Conservation (phyloP, 2,329 filamentous ascomycete genomes). For the Fusarium brachygibbosum region DNA sequence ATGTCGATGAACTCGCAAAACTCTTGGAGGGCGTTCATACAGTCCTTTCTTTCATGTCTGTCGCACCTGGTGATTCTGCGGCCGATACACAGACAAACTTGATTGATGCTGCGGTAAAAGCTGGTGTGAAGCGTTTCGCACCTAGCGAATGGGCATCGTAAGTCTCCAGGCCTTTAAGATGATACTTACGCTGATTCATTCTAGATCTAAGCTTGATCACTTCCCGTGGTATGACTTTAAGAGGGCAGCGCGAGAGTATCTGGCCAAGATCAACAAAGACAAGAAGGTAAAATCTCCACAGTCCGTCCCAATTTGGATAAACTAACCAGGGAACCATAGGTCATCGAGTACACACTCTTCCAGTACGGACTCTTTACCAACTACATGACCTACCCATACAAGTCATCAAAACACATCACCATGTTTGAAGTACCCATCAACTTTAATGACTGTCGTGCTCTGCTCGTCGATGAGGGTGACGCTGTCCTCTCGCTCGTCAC, state of each 20-base stretch:
- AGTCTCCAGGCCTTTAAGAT: background rate
- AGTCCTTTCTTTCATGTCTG: slow-evolving; percentile 65
- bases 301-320: fast-evolving
- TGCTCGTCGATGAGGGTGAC: slow-evolving; percentile 59
- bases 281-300: slow-evolving; percentile 51
- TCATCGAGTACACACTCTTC: slow-evolving; percentile 69
- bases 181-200: background rate
- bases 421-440: slow-evolving; percentile 57
- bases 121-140: slow-evolving; percentile 71
- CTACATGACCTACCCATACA: slow-evolving; percentile 66
- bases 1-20: slow-evolving; percentile 50
- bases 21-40: slow-evolving; percentile 64
- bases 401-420: slow-evolving; percentile 60
- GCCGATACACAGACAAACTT: slow-evolving; percentile 55
- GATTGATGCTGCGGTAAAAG: slow-evolving; percentile 69
- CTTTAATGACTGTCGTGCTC: slow-evolving; percentile 58
- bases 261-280: slow-evolving; percentile 64
- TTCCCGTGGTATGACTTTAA: slow-evolving; percentile 55
- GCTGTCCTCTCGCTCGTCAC: slow-evolving; percentile 61
- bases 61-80: slow-evolving; percentile 48
- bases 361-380: slow-evolving; percentile 68
- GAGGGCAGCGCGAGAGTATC: slow-evolving; percentile 62
- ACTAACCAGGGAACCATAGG: slow-evolving; percentile 48
- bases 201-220: slow-evolving; percentile 27
- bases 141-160: slow-evolving; percentile 70